A percentile compares a stretch with the other conserved stretches of the same genome.
These are phyloP conservation scores for Penicillium sumatraense DNA, from an alignment of 2,329 filamentous ascomycete genomes.

Conservation along the genomic window DNA sequence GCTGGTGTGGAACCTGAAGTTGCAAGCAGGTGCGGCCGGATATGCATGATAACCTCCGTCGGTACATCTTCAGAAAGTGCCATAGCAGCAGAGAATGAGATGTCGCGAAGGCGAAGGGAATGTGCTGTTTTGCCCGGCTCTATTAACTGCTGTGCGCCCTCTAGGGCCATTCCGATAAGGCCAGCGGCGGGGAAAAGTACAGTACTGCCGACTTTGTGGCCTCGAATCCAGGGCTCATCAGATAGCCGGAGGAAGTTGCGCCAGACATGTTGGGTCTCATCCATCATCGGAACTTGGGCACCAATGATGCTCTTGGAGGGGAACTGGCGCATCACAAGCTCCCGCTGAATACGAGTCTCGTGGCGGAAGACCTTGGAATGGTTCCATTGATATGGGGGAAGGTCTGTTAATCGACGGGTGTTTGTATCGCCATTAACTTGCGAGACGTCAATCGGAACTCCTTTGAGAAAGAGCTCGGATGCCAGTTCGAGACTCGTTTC, in stretches of 20 bases:
- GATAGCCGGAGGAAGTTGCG: conserved; percentile 16
- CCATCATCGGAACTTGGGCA: not conserved
- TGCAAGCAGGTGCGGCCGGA: not conserved
- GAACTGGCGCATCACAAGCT: not conserved
- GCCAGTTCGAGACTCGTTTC: conserved; percentile 5
- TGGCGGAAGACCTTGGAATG: conserved; percentile 18
- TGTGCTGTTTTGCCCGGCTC: not conserved
- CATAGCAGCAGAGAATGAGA: not conserved
- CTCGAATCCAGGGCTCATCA: conserved; percentile 23
- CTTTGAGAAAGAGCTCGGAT: conserved; percentile 4
- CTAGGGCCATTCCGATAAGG: conserved; percentile 16
- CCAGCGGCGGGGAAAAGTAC: conserved; percentile 19
- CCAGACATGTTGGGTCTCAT: conserved; percentile 17
- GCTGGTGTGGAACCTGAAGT: not conserved
- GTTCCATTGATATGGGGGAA: conserved; percentile 21
- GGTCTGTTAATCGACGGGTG: conserved; percentile 6
- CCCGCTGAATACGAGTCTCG: not conserved
- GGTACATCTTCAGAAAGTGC: not conserved
- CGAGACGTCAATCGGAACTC: conserved; percentile 4
- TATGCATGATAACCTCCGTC: not conserved
- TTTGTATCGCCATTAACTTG: not conserved
- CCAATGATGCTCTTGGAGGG: not conserved
- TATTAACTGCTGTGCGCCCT: conserved; percentile 9
- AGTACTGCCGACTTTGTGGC: conserved; percentile 21
- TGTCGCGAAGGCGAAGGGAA: not conserved